Percentiles rank a stretch among this genome's conserved stretches.
These are phyloP conservation scores for Talaromyces albobiverticillius DNA, from an alignment of 2,329 filamentous ascomycete genomes.

Conservation along the genomic window DNA sequence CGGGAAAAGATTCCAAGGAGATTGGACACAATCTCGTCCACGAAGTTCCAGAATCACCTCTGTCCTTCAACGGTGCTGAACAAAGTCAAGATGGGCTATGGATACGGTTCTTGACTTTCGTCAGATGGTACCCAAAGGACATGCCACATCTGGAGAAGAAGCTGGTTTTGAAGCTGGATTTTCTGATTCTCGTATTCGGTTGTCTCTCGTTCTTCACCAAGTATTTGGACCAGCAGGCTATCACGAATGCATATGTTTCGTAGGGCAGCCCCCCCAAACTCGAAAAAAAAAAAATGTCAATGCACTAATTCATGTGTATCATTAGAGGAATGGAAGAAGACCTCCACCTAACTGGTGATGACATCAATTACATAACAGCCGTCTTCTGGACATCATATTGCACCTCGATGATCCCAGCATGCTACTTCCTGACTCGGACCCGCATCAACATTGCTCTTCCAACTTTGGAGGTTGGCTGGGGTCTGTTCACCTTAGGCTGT, in stretches of 20 bases:
- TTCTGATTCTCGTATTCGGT: slow-evolving; percentile 41
- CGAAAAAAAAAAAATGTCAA: neutral
- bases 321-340: slow-evolving; percentile 25
- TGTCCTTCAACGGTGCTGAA: neutral
- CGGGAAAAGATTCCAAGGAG: neutral
- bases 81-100: slow-evolving; percentile 13
- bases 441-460: slow-evolving; percentile 23
- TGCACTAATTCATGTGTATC: neutral
- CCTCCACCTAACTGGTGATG: slow-evolving; percentile 21
- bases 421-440: slow-evolving; percentile 34
- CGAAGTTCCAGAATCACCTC: neutral
- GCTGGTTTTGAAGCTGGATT: slow-evolving; percentile 49
- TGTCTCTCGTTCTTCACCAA: slow-evolving; percentile 50
- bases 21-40: neutral
- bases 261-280: neutral
- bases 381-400: slow-evolving; percentile 39
- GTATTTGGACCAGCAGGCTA: slow-evolving; percentile 44
- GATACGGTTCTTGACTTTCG: slow-evolving; percentile 15
- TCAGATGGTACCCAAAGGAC: slow-evolving; percentile 18
- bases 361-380: slow-evolving; percentile 27
- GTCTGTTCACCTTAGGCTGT: slow-evolving; percentile 23
- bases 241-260: slow-evolving; percentile 44
- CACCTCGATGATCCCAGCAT: slow-evolving; percentile 40
- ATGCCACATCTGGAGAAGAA: slow-evolving; percentile 34
- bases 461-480: slow-evolving; percentile 23